These are phyloP conservation scores for Calonectria henricotiae DNA, from an alignment of 2,329 filamentous ascomycete genomes.

Conservation along the genomic window DNA sequence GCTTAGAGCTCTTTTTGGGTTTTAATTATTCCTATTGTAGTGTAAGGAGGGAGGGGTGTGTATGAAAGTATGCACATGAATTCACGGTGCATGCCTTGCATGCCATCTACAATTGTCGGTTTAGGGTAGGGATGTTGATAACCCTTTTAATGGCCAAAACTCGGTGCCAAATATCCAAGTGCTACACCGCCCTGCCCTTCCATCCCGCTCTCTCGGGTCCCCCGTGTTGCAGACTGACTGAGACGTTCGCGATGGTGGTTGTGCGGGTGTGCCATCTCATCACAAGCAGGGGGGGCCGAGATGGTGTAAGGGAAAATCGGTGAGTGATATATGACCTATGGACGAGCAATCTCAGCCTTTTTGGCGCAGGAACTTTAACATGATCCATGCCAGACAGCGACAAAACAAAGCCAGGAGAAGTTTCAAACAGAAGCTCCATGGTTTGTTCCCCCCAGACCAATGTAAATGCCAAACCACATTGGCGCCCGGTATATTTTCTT, in stretches of 20 bases:
- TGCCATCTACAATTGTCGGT: background rate
- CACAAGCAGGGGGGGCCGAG: background rate
- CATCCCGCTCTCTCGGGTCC: constrained; percentile 27
- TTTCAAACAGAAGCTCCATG: background rate
- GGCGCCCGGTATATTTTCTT: background rate
- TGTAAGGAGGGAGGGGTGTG: constrained; percentile 2
- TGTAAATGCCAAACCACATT: background rate
- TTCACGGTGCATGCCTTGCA: background rate
- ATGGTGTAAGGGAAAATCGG: background rate
- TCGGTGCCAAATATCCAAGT: constrained; percentile 12
- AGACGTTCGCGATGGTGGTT: background rate
- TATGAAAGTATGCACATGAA: background rate
- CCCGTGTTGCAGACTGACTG: constrained; percentile 18
- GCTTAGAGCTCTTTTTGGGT: background rate
- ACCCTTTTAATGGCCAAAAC: constrained; percentile 9
- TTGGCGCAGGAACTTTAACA: constrained; percentile 4
- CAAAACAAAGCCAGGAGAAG: background rate
- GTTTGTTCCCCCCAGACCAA: background rate
- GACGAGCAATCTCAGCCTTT: constrained; percentile 9
- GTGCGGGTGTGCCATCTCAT: background rate
- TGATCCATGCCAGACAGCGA: background rate
- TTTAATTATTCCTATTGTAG: background rate
- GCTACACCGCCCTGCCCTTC: constrained; percentile 21
- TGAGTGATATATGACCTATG: background rate
- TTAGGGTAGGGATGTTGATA: constrained; percentile 15